Percentiles rank a stretch among this genome's conserved stretches.
Conservation (phyloP, 305 asterid species). For the Rubia tinctorum region DNA sequence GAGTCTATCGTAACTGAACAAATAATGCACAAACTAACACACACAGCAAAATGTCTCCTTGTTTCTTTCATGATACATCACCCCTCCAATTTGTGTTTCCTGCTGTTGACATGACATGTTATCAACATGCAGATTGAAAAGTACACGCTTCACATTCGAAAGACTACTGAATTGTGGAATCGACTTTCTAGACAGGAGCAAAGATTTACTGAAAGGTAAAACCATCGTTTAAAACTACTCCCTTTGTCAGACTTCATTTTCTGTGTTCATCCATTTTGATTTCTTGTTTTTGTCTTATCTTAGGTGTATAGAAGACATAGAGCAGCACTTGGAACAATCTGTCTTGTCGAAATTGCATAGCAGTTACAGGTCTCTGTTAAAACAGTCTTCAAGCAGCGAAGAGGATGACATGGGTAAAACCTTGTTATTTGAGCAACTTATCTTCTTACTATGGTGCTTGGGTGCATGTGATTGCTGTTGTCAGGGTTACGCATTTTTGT, state of each 20-base stretch:
- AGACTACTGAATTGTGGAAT: slow-evolving; percentile 55
- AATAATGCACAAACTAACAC: not conserved
- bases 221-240: not conserved
- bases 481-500: not conserved
- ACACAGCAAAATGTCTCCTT: not conserved
- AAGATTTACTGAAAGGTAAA: slow-evolving; percentile 57
- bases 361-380: slow-evolving; percentile 70
- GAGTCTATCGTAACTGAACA: not conserved
- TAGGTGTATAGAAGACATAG: slow-evolving; percentile 63
- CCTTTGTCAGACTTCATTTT: not conserved
- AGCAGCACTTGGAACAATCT: slow-evolving; percentile 65
- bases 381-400: slow-evolving; percentile 84
- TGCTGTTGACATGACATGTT: not conserved
- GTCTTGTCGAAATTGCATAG: slow-evolving; percentile 73
- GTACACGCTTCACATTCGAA: slow-evolving; percentile 57
- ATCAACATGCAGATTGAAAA: slow-evolving; percentile 63
- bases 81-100: not conserved
- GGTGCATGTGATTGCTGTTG: not conserved
- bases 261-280: slow-evolving; percentile 3
- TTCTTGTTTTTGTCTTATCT: slow-evolving; percentile 12
- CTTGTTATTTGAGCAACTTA: not conserved
- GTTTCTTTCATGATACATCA: not conserved
- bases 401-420: slow-evolving; percentile 81
- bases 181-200: slow-evolving; percentile 71
- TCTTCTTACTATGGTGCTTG: not conserved